Evolutionary conservation across 2,329 filamentous ascomycete species (phyloP).

Genomic region (Fusarium sororula): DNA sequence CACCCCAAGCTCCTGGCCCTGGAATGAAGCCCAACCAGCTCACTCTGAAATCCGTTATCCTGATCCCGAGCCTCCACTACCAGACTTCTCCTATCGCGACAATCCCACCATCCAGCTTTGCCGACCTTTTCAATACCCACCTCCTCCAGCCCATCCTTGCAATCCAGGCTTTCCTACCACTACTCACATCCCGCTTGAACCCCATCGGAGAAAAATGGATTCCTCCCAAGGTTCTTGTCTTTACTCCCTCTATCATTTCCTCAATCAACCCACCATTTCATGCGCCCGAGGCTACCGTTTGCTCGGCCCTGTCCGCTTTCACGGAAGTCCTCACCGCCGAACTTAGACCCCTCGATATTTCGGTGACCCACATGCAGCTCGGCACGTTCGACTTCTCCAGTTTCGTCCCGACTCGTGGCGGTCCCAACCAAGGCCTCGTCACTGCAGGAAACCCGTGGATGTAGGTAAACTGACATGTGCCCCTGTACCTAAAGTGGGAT

Average conservation of each 20-base stretch:
- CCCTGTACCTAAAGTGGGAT: too few species aligned
- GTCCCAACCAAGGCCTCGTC: constrained; percentile 49
- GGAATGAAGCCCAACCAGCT: constrained; percentile 80
- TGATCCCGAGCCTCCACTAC: constrained; percentile 84
- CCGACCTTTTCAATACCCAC: constrained; percentile 91
- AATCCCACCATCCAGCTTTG: constrained; percentile 83
- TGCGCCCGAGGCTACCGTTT: constrained; percentile 86
- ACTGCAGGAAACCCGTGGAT: too few species aligned
- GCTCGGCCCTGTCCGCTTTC: constrained; percentile 86
- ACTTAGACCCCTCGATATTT: constrained; percentile 77
- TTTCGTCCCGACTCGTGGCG: constrained; percentile 60
- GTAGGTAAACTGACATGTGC: too few species aligned
- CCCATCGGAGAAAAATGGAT: constrained; percentile 60
- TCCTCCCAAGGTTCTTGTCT: constrained; percentile 75
- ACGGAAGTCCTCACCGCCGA: constrained; percentile 83
- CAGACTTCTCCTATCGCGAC: constrained; percentile 86
- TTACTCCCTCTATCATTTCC: constrained; percentile 83
- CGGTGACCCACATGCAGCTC: constrained; percentile 87
- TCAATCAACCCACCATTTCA: constrained; percentile 83
- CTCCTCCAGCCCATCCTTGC: constrained; percentile 89
- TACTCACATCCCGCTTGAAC: constrained; percentile 71
- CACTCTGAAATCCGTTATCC: constrained; percentile 79
- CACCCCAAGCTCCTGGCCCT: constrained; percentile 79
- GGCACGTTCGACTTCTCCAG: constrained; percentile 88
- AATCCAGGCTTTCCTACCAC: constrained; percentile 87